Evolutionary conservation across 208 protist species (phyloP), one percentile per base, ranked within the genome.

Genomic region (Blastocrithidia nonstop): DNA sequence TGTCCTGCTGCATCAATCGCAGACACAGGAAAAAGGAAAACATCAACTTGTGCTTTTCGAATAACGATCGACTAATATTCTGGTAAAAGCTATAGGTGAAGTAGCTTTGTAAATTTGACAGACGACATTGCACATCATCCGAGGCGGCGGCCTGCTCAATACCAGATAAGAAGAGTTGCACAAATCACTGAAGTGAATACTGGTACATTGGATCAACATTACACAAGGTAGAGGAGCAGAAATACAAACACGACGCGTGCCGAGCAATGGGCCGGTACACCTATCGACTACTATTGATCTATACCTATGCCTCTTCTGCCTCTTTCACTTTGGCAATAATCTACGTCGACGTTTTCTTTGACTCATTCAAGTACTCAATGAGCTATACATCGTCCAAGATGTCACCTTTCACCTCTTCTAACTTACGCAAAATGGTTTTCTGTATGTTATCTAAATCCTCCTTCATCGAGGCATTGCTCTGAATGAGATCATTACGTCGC

Each of bases 351-450:
- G 89, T 97, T 23, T 88, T 66, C 66, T 98, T 98, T 5, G 96
- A 98, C 50, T 94, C 88, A 45, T 97, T 85, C 37, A 95, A 58
- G 62, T 95, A 95, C 45, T 70, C 66, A 46, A 99, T 99, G 3
- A 99, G 79, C 49, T 88, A 76, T 55, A 98, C 94, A 63, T 99
- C 96, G 51, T 98, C 95, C 2, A 99, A 68, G 51, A 98, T 95
- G 58, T 98, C 86, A 23, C 93, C 95, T 46, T 88, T 50, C 0
- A 95, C 90, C 50, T 96, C 86, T 44, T 93, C 83, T 46, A 99
- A 72, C 60, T 97, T 95, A 19, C 65, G 54, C 20, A 99, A 69
- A 67, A 99, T 98, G 45, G 89, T 95, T 44, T 90, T 77, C 66
- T 98, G 95, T 43, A 98, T 97, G 50, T 95, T 79, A 7, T 85